Evolutionary conservation across 768 basidiomycete genomes (phyloP), one percentile per base, ranked within the genome.

Genomic region (Tylopilus rubrobrunneus): DNA sequence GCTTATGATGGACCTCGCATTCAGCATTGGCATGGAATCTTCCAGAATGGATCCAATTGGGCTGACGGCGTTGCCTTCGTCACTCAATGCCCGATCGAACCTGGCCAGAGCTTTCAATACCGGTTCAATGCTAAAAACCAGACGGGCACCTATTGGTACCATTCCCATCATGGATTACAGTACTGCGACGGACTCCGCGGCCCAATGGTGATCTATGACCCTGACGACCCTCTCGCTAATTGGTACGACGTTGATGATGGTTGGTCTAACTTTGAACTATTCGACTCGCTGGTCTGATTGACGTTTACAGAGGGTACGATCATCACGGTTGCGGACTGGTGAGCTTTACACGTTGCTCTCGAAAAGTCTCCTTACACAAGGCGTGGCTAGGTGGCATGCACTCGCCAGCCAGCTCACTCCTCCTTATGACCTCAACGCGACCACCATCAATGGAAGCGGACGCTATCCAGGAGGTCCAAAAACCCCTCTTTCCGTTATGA

Each of bases 81-180:
- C 2, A 78, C 70, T 21, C 77, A 78, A 56, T 80, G 78, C 55
- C 78, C 78, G 14, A 78, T 78, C 21, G 63, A 61, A 19, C 67
- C 71, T 1, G 67, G 68, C 12, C 57, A 72, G 15, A 69, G 67
- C 7, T 79, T 78, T 59, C 53, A 67, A 33, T 77, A 79, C 55
- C 65, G 70, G 34, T 78, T 79, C 63, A 65, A 62, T n/a, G 62
- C 63, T 42, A 49, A 61, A 15, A 61, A 67, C 28, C 74, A 78
- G 52, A 65, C 74, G 2, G 79, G 78, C 7, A 79, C 76, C 0
- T 80, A 69, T 52, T 80, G 78, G 78, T 78, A 78, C 46, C 77
- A 78, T 52, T 75, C 74, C 25, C 77, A 78, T 55, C 57, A 71
- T 28, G 55, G 53, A 5, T 59, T 65, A 14, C 76, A 78, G 58